Evolutionary conservation across 2,329 filamentous ascomycete species (phyloP), one percentile per base, ranked within the genome.

Genomic region (Madurella fahalii): DNA sequence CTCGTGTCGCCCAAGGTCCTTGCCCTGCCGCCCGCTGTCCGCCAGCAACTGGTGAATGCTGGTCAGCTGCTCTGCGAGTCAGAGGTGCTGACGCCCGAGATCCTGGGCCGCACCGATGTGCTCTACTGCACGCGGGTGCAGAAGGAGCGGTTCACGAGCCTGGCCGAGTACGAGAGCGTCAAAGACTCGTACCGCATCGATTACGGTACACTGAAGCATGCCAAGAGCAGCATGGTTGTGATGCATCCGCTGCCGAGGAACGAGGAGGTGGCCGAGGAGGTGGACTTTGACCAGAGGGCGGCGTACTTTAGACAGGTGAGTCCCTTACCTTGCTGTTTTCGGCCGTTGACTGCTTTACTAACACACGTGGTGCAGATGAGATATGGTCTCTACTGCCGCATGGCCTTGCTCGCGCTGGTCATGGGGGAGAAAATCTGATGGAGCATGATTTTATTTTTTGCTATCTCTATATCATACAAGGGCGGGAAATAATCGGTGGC

Each of bases 231-330:
- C 67, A 96, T 95, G 85, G 83, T 96, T 60, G 89, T 99, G 61
- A 85, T 99, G 85, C 94, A 99, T 74, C 94, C 94, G 54, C 79
- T 99, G 67, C 94, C 94, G 40, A 83, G 94, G 67, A 97, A 97
- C 68, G 85, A 87, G 62, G 94, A 99, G 80, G 86, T 99, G 69
- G 85, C 86, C 34, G 90, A 95, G 74, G 94, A 99, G 77, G 91
- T 99, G 47, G 94, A 99, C 74, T 96, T 95, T 75, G 94, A 99
- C 76, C 90, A 95, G 70, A 79, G 94, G 65, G 94, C 94, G 56
- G 93, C 94, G 53, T 99, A 99, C 78, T 99, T 99, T 76, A 85
- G 94, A 88, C 94, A 99, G 88, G 93, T 96, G 76, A 84, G 89
- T 51, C 16, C 16, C 7, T 31, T 39, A 32, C 34, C 8, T 34